Conservation (phyloP, 108 stramenopile species). For the Cyclostephanos invisitatus region DNA sequence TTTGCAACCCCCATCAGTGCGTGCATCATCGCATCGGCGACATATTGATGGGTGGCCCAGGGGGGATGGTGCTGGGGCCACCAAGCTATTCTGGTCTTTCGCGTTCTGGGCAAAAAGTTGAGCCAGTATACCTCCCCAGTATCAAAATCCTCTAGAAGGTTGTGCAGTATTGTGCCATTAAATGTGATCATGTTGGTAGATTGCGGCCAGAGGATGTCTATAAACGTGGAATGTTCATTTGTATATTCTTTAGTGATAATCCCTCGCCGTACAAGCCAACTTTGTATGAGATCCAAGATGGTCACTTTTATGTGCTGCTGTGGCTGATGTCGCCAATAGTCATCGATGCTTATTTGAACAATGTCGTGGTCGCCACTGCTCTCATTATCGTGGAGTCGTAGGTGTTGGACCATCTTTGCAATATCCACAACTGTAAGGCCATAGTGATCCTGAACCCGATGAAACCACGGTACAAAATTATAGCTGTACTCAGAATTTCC, state of each 20-base stretch:
- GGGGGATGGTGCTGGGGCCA: slow-evolving; percentile 26
- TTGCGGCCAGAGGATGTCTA: slow-evolving; percentile 26
- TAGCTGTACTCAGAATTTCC: neutral
- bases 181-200: neutral
- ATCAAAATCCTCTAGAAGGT: neutral
- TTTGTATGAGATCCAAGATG: neutral
- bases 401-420: slow-evolving; percentile 10
- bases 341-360: neutral
- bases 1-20: slow-evolving; percentile 6
- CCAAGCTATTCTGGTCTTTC: slow-evolving; percentile 13
- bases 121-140: slow-evolving; percentile 8
- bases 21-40: slow-evolving; percentile 23
- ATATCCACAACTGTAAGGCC: slow-evolving; percentile 5
- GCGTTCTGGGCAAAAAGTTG: slow-evolving; percentile 9
- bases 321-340: neutral
- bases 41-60: slow-evolving; percentile 35
- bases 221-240: neutral
- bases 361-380: neutral
- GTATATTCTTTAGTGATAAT: neutral
- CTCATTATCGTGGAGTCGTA: neutral
- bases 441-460: slow-evolving; percentile 13
- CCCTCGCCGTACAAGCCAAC: too few species aligned
- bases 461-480: neutral
- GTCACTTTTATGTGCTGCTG: neutral
- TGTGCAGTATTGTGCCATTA: slow-evolving; percentile 10